phyloP scores from a whole-genome alignment of 345 rosid species.

The Syzygium jambos region DNA sequence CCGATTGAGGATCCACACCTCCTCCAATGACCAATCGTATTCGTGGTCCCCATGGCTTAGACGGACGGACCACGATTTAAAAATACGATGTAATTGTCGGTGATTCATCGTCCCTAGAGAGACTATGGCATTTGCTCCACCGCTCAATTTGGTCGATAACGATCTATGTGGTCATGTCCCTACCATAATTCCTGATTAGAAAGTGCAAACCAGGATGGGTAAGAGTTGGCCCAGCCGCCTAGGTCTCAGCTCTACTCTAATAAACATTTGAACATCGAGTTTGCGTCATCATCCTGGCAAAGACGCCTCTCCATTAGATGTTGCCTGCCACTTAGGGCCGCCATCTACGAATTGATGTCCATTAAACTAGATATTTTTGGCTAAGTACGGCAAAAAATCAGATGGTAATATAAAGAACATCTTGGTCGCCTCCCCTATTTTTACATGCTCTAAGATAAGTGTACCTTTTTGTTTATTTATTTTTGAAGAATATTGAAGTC shows the following conservation, averaged over 20 bases:
- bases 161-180: background rate
- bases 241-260: background rate
- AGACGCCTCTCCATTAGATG: background rate
- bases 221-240: background rate
- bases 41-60: background rate
- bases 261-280: background rate
- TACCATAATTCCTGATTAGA: background rate
- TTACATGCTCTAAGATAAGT: background rate
- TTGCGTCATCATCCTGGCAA: background rate
- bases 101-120: background rate
- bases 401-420: background rate
- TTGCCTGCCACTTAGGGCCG: background rate
- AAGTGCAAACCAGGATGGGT: background rate
- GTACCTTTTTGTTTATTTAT: background rate
- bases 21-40: background rate
- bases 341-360: background rate
- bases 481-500: too few species aligned
- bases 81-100: background rate
- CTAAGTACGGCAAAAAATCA: background rate
- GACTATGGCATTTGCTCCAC: background rate
- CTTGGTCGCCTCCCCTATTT: background rate
- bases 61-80: background rate
- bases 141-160: background rate
- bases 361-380: background rate
- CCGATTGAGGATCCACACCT: background rate